phyloP scores from a whole-genome alignment of 2,329 filamentous ascomycete species.

The Fusarium sp. region DNA sequence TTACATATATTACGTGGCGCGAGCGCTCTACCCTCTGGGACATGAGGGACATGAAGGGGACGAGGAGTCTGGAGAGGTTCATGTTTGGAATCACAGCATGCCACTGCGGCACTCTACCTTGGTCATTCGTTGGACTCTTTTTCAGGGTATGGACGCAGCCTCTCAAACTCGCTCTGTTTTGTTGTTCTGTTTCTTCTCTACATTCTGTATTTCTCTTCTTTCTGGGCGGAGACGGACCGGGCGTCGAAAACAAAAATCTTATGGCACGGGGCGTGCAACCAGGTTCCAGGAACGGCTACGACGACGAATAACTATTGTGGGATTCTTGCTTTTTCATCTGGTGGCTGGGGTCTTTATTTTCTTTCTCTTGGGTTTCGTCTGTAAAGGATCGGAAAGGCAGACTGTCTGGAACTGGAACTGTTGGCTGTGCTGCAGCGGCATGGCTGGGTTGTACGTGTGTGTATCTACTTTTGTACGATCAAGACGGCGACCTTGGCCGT shows the following conservation, averaged over 20 bases:
- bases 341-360: not conserved
- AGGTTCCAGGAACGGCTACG: conserved; percentile 25
- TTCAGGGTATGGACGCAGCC: conserved; percentile 33
- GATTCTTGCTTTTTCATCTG: conserved; percentile 4
- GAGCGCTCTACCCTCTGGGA: conserved; percentile 21
- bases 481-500: conserved; percentile 8
- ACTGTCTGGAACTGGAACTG: conserved; percentile 8
- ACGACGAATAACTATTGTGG: conserved; percentile 9
- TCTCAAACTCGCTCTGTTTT: not conserved
- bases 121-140: conserved; percentile 1
- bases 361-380: conserved; percentile 18
- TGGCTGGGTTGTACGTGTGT: conserved; percentile 9
- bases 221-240: conserved; percentile 20
- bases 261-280: conserved; percentile 19
- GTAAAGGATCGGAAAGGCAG: conserved; percentile 16
- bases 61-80: not conserved
- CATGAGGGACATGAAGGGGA: conserved; percentile 7
- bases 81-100: conserved; percentile 25
- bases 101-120: not conserved
- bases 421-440: not conserved
- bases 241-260: conserved; percentile 23
- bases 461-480: conserved; percentile 34
- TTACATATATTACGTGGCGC: conserved; percentile 23
- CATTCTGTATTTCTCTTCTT: conserved; percentile 11
- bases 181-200: conserved; percentile 7